Percentiles rank a stretch among this genome's conserved stretches.
Evolutionary conservation across 176 grass and related monocot species (phyloP).

Genomic region (Carex littledalei): DNA sequence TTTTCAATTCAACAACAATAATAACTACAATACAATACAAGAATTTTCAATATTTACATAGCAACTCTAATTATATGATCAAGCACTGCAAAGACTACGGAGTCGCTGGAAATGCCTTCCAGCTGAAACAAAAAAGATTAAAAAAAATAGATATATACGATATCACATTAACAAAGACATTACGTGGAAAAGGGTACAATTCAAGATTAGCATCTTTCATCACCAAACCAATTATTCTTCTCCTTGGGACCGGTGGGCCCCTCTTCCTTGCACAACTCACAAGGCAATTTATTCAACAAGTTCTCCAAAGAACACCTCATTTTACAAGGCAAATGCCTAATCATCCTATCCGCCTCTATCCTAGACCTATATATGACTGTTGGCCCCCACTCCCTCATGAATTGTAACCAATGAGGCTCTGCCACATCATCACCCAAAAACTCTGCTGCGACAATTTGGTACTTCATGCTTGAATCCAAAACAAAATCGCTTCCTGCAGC

Average conservation of each 20-base stretch:
- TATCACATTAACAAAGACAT: not conserved
- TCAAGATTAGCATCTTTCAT: constrained; percentile 64
- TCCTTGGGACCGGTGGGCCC: constrained; percentile 82
- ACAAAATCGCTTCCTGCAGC: constrained; percentile 24
- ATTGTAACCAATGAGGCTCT: constrained; percentile 65
- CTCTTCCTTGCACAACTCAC: constrained; percentile 78
- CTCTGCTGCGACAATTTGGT: constrained; percentile 57
- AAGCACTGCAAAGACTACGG: not conserved
- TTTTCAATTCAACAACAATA: too few species aligned
- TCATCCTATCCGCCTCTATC: constrained; percentile 39
- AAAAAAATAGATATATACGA: not conserved
- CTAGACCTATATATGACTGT: constrained; percentile 54
- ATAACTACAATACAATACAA: too few species aligned
- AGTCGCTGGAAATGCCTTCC: not conserved
- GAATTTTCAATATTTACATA: too few species aligned
- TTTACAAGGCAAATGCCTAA: constrained; percentile 28
- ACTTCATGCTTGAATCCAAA: constrained; percentile 49
- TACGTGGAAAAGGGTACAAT: not conserved
- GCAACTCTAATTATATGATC: not conserved
- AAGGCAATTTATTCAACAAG: constrained; percentile 54
- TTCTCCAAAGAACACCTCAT: constrained; percentile 43
- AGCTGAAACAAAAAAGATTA: not conserved
- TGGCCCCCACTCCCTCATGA: constrained; percentile 86
- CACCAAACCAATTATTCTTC: constrained; percentile 86
- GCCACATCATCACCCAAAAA: constrained; percentile 52